Conservation (phyloP, 2,329 filamentous ascomycete species). For the Colletotrichum filicis region DNA sequence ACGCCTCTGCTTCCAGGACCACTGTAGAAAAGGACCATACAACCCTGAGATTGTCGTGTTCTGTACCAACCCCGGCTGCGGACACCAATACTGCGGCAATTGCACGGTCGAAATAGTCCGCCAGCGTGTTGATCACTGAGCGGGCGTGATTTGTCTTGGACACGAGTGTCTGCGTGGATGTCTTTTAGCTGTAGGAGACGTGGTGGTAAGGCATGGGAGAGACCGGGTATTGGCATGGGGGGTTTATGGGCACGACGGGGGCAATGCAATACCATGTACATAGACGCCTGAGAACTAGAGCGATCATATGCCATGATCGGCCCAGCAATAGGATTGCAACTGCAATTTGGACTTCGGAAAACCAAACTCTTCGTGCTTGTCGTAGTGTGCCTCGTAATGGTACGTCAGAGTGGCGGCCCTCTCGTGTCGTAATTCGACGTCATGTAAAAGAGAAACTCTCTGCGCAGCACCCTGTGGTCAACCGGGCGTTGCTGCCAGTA, state of each 20-base stretch:
- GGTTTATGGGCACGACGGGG: no score
- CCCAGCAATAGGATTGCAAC: not conserved
- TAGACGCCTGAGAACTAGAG: no score
- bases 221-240: no score
- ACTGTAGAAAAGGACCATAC: not conserved
- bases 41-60: not conserved
- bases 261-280: no score
- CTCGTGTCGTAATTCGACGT: not conserved
- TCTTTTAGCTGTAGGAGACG: not conserved
- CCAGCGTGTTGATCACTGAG: not conserved
- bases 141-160: not conserved
- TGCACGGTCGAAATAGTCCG: not conserved
- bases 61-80: constrained; percentile 4
- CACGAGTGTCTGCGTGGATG: no score
- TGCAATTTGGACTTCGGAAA: not conserved
- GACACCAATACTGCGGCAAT: not conserved
- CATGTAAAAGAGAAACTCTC: not conserved
- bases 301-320: not conserved
- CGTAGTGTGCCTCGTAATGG: not conserved
- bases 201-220: no score
- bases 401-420: not conserved
- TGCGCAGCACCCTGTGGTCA: not conserved
- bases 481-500: not conserved
- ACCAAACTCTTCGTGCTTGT: not conserved
- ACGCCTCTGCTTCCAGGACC: not conserved